Conservation (phyloP, 352 stramenopile genomes). For the Pythium aristosporum region DNA sequence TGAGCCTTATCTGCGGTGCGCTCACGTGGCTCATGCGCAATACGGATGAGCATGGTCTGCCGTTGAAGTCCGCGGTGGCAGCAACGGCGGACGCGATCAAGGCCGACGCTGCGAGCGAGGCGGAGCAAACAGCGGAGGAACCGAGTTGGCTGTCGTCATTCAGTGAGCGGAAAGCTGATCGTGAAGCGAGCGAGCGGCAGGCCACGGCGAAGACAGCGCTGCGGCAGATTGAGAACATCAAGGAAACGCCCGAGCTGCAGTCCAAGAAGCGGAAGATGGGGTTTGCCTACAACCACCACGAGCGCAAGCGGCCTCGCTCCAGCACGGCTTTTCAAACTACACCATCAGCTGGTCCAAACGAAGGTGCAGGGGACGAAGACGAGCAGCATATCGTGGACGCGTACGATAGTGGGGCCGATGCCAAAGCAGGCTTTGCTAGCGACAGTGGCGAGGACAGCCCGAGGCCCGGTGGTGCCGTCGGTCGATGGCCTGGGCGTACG, state of each 20-base stretch:
- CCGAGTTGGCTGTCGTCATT: constrained; percentile 49
- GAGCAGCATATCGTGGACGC: constrained; percentile 69
- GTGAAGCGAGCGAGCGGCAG: constrained; percentile 46
- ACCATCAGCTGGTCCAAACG: constrained; percentile 6
- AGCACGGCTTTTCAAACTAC: constrained; percentile 5
- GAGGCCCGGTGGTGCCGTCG: background rate
- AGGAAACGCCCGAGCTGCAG: constrained; percentile 38
- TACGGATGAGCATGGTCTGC: constrained; percentile 74
- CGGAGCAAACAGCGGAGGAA: constrained; percentile 23
- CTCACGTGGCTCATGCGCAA: constrained; percentile 81
- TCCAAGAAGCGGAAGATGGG: constrained; percentile 71
- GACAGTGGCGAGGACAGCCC: constrained; percentile 44
- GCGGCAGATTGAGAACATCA: constrained; percentile 54
- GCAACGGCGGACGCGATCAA: background rate
- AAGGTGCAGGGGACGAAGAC: constrained; percentile 27
- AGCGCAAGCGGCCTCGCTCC: constrained; percentile 39
- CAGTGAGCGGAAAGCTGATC: constrained; percentile 43
- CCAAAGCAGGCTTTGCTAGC: constrained; percentile 12
- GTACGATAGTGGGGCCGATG: constrained; percentile 61
- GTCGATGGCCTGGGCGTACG: constrained; percentile 7
- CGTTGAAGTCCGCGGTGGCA: constrained; percentile 19
- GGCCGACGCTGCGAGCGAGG: constrained; percentile 33
- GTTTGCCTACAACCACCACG: constrained; percentile 62
- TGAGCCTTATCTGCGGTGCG: constrained; percentile 89
- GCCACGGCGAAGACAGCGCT: constrained; percentile 46